A percentile compares a stretch with the other conserved stretches of the same genome.
Evolutionary conservation across 176 grass and related monocot genomes (phyloP).

Genomic region (Thalia dealbata): DNA sequence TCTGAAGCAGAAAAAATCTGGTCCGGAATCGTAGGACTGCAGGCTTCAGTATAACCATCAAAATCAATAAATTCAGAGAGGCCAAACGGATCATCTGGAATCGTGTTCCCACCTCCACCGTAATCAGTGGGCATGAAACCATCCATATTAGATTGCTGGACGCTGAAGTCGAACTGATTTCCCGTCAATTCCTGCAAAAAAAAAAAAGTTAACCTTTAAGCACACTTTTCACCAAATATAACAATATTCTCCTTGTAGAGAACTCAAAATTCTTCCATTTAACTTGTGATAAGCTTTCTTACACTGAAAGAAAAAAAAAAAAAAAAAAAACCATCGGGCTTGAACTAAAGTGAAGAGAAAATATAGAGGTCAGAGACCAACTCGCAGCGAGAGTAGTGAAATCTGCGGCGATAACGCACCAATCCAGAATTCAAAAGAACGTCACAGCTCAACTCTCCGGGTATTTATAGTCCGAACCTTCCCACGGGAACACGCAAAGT

Average conservation of each 20-base stretch:
- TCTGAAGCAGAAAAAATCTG: conserved; percentile 5
- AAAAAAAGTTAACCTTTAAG: neutral
- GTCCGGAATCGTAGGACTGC: conserved; percentile 20
- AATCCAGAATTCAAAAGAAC: neutral
- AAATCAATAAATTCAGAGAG: conserved; percentile 26
- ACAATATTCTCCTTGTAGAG: neutral
- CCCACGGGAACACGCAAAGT: neutral
- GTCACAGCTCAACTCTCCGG: neutral
- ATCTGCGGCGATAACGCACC: neutral
- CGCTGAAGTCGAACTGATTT: neutral
- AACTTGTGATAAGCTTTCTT: neutral
- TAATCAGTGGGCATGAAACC: neutral
- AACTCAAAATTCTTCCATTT: neutral
- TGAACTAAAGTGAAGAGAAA: neutral
- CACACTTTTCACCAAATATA: neutral
- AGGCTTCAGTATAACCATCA: conserved; percentile 28
- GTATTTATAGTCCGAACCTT: neutral
- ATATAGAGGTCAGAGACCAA: neutral
- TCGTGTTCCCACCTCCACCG: neutral
- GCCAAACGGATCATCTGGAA: conserved; percentile 23
- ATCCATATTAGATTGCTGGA: conserved; percentile 6
- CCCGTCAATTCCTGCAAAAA: neutral
- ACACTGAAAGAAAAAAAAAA: neutral
- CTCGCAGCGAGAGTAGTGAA: neutral
- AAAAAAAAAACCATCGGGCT: neutral